These are phyloP conservation scores for Jamesozyma hellenica DNA, from an alignment of 805 yeast species.

Conservation along the genomic window DNA sequence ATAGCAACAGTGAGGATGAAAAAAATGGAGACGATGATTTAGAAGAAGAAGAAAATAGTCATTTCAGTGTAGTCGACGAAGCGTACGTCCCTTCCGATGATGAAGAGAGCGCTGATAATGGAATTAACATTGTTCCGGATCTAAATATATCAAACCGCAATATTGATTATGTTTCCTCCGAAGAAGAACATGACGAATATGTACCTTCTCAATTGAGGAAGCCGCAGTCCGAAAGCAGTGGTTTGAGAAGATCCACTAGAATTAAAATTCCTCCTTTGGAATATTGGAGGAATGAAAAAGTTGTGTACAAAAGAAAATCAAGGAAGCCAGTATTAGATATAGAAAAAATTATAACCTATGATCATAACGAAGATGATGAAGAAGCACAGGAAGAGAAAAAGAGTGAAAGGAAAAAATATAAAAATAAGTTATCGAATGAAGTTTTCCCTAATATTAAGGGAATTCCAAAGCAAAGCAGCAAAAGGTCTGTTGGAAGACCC, in stretches of 20 bases:
- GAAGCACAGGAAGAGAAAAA: neutral
- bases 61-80: slow-evolving; percentile 1
- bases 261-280: slow-evolving; percentile 63
- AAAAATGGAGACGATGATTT: slow-evolving; percentile 28
- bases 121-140: neutral
- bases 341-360: slow-evolving; percentile 43
- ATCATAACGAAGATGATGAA: slow-evolving; percentile 18
- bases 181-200: slow-evolving; percentile 5
- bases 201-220: neutral
- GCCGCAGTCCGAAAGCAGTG: slow-evolving; percentile 7
- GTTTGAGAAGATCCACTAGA: slow-evolving; percentile 55
- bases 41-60: neutral
- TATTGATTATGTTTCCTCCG: neutral
- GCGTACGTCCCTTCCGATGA: slow-evolving; percentile 8
- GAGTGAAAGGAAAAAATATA: neutral
- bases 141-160: neutral
- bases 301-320: slow-evolving; percentile 42
- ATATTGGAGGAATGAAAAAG: slow-evolving; percentile 74
- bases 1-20: slow-evolving; percentile 16
- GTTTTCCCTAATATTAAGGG: neutral
- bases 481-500: slow-evolving; percentile 23
- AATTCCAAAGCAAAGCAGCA: neutral
- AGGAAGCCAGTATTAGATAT: slow-evolving; percentile 44
- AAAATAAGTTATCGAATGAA: neutral
- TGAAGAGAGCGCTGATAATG: slow-evolving; percentile 4